Conservation (phyloP, 2,329 filamentous ascomycete species). For the Talaromyces albobiverticillius region DNA sequence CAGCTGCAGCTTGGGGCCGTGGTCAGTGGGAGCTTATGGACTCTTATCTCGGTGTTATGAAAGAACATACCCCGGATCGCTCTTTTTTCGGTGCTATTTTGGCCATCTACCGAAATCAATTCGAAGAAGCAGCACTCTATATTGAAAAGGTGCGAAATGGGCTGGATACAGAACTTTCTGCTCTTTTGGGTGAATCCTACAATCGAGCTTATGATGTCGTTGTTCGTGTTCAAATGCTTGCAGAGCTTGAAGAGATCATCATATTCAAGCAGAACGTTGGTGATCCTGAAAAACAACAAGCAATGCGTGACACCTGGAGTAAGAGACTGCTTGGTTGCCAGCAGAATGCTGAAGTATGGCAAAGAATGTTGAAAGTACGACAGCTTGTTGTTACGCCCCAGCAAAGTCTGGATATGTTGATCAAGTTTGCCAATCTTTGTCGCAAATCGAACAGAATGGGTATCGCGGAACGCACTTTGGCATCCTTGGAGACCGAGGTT, state of each 20-base stretch:
- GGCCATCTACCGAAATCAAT: constrained; percentile 91
- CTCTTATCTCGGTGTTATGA: constrained; percentile 92
- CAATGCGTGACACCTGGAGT: constrained; percentile 93
- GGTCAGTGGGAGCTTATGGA: constrained; percentile 99
- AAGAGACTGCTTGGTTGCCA: constrained; percentile 91
- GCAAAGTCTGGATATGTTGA: constrained; percentile 99
- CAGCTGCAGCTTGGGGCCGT: constrained; percentile 92
- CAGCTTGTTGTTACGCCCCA: constrained; percentile 86
- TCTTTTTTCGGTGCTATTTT: constrained; percentile 98
- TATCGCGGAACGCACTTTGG: constrained; percentile 90
- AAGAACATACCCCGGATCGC: constrained; percentile 84
- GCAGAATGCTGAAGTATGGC: constrained; percentile 97
- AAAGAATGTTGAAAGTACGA: constrained; percentile 92
- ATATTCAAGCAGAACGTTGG: constrained; percentile 85
- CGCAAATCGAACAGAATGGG: constrained; percentile 94
- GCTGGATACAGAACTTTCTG: constrained; percentile 91
- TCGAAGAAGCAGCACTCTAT: constrained; percentile 81
- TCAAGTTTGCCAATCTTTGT: constrained; percentile 98
- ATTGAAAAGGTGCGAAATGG: constrained; percentile 91
- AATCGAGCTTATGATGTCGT: constrained; percentile 97
- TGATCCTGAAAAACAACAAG: constrained; percentile 81
- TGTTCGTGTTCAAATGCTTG: constrained; percentile 97
- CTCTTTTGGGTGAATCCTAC: constrained; percentile 96
- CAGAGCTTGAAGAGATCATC: constrained; percentile 96
- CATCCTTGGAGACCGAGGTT: constrained; percentile 77